Conservation (phyloP, 75 land plant species). For the Pseudotsuga menziesii region DNA sequence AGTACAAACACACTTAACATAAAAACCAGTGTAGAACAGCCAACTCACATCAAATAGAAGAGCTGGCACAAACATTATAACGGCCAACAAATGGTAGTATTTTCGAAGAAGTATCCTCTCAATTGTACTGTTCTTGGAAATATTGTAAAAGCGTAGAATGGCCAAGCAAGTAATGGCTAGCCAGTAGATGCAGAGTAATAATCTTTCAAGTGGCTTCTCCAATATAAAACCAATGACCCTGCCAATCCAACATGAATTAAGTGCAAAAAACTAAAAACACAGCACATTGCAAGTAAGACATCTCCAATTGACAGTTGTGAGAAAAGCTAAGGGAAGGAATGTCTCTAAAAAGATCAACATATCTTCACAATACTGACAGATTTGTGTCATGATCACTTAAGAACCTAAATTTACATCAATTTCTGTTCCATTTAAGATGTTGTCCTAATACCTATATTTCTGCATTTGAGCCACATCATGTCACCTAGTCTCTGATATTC, state of each 20-base stretch:
- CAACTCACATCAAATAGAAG: conserved; percentile 53
- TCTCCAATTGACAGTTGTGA: neutral
- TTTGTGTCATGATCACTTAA: conserved; percentile 1
- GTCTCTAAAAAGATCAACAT: neutral
- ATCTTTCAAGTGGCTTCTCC: conserved; percentile 57
- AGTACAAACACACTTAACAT: neutral
- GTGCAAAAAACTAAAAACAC: neutral
- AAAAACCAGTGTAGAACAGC: neutral
- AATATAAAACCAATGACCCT: conserved; percentile 71
- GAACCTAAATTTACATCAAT: neutral
- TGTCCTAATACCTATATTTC: no score
- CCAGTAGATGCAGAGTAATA: conserved; percentile 80
- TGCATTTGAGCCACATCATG: no score
- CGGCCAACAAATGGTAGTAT: conserved; percentile 87
- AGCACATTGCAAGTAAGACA: neutral
- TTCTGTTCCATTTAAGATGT: no score
- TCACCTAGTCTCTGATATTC: no score
- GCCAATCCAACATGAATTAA: conserved; percentile 6
- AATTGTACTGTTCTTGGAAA: conserved; percentile 57
- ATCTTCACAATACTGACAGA: neutral
- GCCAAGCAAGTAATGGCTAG: conserved; percentile 44
- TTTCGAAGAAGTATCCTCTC: conserved; percentile 93
- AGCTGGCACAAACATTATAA: conserved; percentile 90
- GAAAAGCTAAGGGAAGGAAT: neutral
- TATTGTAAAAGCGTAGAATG: conserved; percentile 52